Evolutionary conservation across 1,284 basidiomycete genomes (phyloP).

Genomic region (Mycena sp.): DNA sequence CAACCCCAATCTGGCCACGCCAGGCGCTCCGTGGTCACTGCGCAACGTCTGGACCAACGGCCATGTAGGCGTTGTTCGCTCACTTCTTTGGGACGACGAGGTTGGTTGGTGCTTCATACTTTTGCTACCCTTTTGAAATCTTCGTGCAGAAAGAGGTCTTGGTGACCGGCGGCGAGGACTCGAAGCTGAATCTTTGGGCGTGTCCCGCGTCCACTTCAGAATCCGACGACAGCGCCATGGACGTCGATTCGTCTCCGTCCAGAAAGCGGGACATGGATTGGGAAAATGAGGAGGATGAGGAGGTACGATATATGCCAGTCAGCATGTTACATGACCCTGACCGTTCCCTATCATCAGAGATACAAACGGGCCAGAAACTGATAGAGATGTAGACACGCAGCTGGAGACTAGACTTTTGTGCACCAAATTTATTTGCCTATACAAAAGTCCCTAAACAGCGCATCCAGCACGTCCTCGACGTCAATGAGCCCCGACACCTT

Average conservation of each 20-base stretch:
- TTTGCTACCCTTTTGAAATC: too few species aligned
- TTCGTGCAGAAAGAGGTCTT: slow-evolving; percentile 54
- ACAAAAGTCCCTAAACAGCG: slow-evolving; percentile 86
- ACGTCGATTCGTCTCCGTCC: slow-evolving; percentile 40
- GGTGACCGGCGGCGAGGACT: slow-evolving; percentile 72
- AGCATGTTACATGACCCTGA: not conserved
- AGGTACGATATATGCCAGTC: slow-evolving; percentile 30
- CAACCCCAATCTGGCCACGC: slow-evolving; percentile 46
- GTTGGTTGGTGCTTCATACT: too few species aligned
- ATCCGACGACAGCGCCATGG: slow-evolving; percentile 39
- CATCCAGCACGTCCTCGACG: slow-evolving; percentile 83
- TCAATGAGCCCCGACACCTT: slow-evolving; percentile 79
- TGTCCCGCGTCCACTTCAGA: slow-evolving; percentile 19
- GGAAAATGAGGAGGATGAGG: slow-evolving; percentile 42
- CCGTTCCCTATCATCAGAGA: slow-evolving; percentile 24
- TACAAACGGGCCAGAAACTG: slow-evolving; percentile 38
- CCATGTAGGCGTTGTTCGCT: slow-evolving; percentile 66
- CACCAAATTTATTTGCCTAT: slow-evolving; percentile 88
- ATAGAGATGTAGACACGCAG: too few species aligned
- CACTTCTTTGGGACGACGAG: slow-evolving; percentile 63
- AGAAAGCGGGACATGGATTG: slow-evolving; percentile 42
- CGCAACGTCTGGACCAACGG: slow-evolving; percentile 42
- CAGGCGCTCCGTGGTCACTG: slow-evolving; percentile 56
- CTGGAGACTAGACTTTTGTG: too few species aligned
- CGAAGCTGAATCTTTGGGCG: slow-evolving; percentile 61